Evolutionary conservation across 176 grass and related monocot genomes (phyloP).

Genomic region (Oryza coarctata): DNA sequence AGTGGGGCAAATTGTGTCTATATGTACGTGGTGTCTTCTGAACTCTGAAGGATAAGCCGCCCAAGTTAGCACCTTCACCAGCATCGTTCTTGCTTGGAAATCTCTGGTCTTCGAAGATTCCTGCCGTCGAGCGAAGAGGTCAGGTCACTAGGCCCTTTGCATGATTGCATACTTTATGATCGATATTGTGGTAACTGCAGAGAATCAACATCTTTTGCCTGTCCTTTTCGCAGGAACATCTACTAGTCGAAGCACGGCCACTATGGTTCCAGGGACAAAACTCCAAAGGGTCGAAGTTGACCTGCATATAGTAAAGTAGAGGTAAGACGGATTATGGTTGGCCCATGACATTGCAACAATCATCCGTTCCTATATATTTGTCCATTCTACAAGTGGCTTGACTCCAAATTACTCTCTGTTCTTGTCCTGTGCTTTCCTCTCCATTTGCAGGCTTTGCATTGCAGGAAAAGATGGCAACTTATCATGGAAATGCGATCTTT

Average conservation of each 20-base stretch:
- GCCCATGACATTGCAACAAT: conserved; percentile 15
- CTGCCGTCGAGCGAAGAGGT: background rate
- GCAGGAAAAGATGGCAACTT: conserved; percentile 20
- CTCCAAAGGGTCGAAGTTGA: background rate
- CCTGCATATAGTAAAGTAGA: background rate
- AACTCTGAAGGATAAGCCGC: background rate
- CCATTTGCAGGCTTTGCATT: background rate
- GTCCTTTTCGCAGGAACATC: conserved; percentile 20
- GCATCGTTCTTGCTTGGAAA: conserved; percentile 20
- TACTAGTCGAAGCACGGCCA: background rate
- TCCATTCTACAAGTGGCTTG: background rate
- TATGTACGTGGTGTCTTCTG: background rate
- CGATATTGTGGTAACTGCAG: conserved; percentile 17
- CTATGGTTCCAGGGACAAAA: conserved; percentile 1
- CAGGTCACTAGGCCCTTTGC: background rate
- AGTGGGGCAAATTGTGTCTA: conserved; percentile 9
- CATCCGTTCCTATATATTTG: too few relatives aligned
- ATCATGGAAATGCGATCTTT: background rate
- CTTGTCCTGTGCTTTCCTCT: background rate
- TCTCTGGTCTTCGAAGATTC: background rate
- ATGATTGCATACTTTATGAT: conserved; percentile 42
- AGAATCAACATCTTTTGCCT: conserved; percentile 21
- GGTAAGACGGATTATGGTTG: background rate
- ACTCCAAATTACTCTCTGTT: background rate
- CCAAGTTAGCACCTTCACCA: conserved; percentile 26